Percentiles rank a stretch among this genome's conserved stretches.
phyloP scores from a whole-genome alignment of 2,329 filamentous ascomycete genomes.

The Thermomyces lanuginosus region DNA sequence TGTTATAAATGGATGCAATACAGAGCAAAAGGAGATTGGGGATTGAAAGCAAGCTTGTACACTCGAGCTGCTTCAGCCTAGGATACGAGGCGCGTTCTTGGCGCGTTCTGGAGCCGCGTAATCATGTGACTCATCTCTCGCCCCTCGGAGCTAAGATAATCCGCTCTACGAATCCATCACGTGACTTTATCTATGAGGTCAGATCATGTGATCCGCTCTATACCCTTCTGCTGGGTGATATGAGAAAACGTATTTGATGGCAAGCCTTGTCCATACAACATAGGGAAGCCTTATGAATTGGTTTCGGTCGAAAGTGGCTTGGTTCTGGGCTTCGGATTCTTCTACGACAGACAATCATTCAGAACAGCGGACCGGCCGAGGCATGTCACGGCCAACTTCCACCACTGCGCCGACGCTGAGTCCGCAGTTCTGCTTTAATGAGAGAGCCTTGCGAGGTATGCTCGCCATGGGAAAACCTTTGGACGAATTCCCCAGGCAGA shows the following conservation, averaged over 20 bases:
- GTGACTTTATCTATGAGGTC: no score
- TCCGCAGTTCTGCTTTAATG: constrained; percentile 65
- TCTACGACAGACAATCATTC: constrained; percentile 11
- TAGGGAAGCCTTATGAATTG: no score
- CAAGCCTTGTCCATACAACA: no score
- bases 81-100: no score
- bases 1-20: neutral
- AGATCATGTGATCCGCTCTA: no score
- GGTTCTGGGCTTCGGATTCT: constrained; percentile 20
- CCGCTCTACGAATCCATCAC: no score
- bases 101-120: no score
- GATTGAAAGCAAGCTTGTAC: neutral
- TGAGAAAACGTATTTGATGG: no score
- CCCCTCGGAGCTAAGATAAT: no score
- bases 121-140: no score
- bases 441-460: constrained; percentile 49
- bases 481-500: neutral
- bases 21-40: constrained; percentile 2
- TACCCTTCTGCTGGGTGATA: no score
- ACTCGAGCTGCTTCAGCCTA: no score
- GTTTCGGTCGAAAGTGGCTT: constrained; percentile 20
- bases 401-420: constrained; percentile 39
- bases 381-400: constrained; percentile 26
- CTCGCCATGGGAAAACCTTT: neutral
- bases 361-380: constrained; percentile 10